Conservation (phyloP, 805 yeast species). For the Starmerella etchellsii region DNA sequence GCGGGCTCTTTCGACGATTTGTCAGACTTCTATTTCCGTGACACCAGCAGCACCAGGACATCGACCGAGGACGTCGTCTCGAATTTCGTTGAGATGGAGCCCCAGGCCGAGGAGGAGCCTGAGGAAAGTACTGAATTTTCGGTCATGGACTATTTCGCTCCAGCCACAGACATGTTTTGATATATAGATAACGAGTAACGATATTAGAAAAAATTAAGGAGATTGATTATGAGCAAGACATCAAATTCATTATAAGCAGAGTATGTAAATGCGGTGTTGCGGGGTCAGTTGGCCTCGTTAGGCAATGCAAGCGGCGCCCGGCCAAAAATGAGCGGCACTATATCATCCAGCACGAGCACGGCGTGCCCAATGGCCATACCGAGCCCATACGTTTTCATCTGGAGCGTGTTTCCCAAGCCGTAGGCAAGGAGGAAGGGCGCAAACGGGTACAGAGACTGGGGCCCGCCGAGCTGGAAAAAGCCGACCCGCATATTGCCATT, state of each 20-base stretch:
- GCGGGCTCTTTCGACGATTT: slow-evolving; percentile 9
- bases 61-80: not conserved
- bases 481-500: slow-evolving; percentile 33
- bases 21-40: slow-evolving; percentile 11
- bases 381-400: not conserved
- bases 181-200: not conserved
- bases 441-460: slow-evolving; percentile 33
- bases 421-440: slow-evolving; percentile 19
- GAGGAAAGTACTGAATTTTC: slow-evolving; percentile 6
- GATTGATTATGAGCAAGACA: not conserved
- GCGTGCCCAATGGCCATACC: slow-evolving; percentile 36
- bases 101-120: not conserved
- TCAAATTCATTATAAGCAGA: not conserved
- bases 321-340: slow-evolving; percentile 29
- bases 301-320: slow-evolving; percentile 6
- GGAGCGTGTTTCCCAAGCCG: slow-evolving; percentile 12
- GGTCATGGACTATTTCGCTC: slow-evolving; percentile 14
- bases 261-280: not conserved
- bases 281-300: slow-evolving; percentile 3
- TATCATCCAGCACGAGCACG: slow-evolving; percentile 31
- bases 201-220: not conserved
- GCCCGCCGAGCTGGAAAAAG: slow-evolving; percentile 33
- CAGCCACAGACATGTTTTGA: slow-evolving; percentile 11
- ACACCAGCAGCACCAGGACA: not conserved
- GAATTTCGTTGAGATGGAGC: not conserved